A percentile compares a stretch with the other conserved stretches of the same genome.
phyloP scores from a whole-genome alignment of 2,329 filamentous ascomycete species.

The Colletotrichum australisinense region DNA sequence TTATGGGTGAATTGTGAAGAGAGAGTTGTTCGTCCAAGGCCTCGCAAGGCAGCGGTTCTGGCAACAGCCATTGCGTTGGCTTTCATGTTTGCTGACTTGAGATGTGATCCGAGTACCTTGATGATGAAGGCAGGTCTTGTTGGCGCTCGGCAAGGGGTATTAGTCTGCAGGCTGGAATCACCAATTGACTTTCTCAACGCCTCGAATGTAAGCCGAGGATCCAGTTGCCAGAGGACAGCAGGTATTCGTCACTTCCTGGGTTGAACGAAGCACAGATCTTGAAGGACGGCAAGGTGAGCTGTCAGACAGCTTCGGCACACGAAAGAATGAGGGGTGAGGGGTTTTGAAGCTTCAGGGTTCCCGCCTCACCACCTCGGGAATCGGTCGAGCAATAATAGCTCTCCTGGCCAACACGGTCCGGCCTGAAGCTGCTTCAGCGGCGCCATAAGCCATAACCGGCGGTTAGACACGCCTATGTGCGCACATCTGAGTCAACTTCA shows the following conservation, averaged over 20 bases:
- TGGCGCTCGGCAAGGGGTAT: neutral
- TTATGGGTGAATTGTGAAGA: neutral
- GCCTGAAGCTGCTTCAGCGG: neutral
- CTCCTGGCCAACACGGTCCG: neutral
- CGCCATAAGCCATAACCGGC: neutral
- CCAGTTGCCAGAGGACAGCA: neutral
- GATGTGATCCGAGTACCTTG: neutral
- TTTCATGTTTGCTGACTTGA: neutral
- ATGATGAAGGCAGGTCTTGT: neutral
- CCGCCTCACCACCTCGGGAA: conserved; percentile 1
- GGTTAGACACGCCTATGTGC: neutral
- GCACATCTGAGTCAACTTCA: conserved; percentile 22
- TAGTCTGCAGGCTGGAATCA: neutral
- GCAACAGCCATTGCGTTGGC: conserved; percentile 10
- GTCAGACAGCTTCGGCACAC: neutral
- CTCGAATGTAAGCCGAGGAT: too few relatives aligned
- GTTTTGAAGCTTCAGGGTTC: conserved; percentile 32
- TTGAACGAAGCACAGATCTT: neutral
- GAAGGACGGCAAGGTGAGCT: neutral
- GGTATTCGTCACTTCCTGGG: neutral
- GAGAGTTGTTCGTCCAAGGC: neutral
- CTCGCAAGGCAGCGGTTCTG: conserved; percentile 7
- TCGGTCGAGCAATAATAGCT: conserved; percentile 8
- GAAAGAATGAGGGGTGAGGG: conserved; percentile 22
- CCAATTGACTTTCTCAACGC: neutral